Evolutionary conservation across 2,329 filamentous ascomycete genomes (phyloP).

Genomic region (Endocalyx cinctus): DNA sequence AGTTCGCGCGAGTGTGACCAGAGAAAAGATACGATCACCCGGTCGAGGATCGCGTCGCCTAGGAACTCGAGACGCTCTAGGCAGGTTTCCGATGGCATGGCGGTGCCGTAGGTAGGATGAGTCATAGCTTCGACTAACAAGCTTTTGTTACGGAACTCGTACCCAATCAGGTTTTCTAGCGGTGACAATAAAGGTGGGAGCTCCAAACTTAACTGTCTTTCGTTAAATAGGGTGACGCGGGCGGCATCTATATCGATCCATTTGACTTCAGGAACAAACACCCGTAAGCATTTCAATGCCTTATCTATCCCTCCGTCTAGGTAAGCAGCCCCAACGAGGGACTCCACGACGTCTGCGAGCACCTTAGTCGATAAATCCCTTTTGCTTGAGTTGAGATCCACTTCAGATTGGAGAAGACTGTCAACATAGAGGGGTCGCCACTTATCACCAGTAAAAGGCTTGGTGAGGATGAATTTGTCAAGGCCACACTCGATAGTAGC

Average conservation of each 20-base stretch:
- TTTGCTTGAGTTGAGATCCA: neutral
- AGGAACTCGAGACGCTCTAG: constrained; percentile 81
- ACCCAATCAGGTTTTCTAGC: constrained; percentile 64
- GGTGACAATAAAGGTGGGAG: constrained; percentile 38
- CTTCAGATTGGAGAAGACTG: constrained; percentile 28
- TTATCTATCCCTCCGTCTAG: constrained; percentile 62
- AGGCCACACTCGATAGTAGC: constrained; percentile 61
- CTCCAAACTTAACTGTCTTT: constrained; percentile 29
- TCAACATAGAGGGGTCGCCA: constrained; percentile 66
- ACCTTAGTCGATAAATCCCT: constrained; percentile 57
- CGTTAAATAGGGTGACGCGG: constrained; percentile 38
- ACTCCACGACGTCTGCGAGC: constrained; percentile 82
- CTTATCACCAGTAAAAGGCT: constrained; percentile 61
- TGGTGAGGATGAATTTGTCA: constrained; percentile 67
- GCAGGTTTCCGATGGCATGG: constrained; percentile 31
- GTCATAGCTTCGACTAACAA: constrained; percentile 77
- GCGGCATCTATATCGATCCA: constrained; percentile 46
- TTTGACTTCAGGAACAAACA: constrained; percentile 58
- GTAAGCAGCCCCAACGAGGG: constrained; percentile 73
- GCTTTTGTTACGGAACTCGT: constrained; percentile 63
- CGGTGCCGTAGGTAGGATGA: constrained; percentile 57
- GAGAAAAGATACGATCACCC: constrained; percentile 63
- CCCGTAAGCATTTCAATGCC: constrained; percentile 58
- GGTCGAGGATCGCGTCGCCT: constrained; percentile 80
- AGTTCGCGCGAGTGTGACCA: constrained; percentile 42